Evolutionary conservation across 2,329 filamentous ascomycete genomes (phyloP).

Genomic region (Penicillium sp.): DNA sequence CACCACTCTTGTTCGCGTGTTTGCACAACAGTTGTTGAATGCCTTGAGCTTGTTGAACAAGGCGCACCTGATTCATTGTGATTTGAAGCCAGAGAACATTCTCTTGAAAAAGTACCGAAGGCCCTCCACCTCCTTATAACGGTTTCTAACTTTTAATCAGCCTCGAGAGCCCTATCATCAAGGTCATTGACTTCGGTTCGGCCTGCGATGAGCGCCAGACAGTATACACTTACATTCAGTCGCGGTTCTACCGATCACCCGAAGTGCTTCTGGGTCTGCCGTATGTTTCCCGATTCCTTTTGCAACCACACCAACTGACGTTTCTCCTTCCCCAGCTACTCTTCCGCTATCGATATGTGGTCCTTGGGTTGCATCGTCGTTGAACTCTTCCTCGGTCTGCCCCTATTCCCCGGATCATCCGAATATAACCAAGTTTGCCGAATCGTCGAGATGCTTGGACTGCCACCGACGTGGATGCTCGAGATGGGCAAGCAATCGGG

Average conservation of each 20-base stretch:
- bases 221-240: conserved; percentile 99
- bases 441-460: conserved; percentile 96
- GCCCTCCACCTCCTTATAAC: not conserved
- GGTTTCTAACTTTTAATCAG: conserved; percentile 37
- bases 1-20: conserved; percentile 94
- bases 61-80: conserved; percentile 94
- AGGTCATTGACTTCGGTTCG: conserved; percentile 99
- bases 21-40: conserved; percentile 94
- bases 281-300: conserved; percentile 36
- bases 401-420: conserved; percentile 92
- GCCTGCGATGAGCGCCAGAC: conserved; percentile 98
- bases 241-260: conserved; percentile 93
- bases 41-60: conserved; percentile 92
- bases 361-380: conserved; percentile 97
- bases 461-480: conserved; percentile 98
- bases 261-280: conserved; percentile 94
- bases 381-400: conserved; percentile 91
- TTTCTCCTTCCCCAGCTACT: conserved; percentile 64
- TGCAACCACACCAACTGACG: conserved; percentile 9
- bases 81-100: conserved; percentile 98
- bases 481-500: conserved; percentile 98
- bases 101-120: conserved; percentile 78
- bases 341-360: conserved; percentile 99
- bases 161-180: conserved; percentile 97
- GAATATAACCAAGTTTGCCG: conserved; percentile 98